Base-by-base conservation (phyloP, 2,329 filamentous ascomycete species). In the Thelonectria rubi region DNA sequence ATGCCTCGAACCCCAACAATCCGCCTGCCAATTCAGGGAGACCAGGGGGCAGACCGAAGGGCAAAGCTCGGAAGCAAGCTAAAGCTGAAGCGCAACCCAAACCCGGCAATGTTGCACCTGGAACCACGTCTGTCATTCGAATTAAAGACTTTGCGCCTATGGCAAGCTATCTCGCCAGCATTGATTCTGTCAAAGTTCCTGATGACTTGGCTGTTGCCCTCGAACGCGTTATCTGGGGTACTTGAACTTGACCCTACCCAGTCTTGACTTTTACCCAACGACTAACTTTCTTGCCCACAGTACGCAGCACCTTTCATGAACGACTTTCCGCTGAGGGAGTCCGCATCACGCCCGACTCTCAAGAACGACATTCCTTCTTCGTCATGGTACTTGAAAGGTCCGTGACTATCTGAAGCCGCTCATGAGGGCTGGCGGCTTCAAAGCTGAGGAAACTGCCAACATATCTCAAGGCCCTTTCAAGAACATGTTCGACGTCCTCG, bases 141-240 rank as follows among this genome's bases (percentile, higher is more conserved):
- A 67, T 67, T 12, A 55, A 14, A 6, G 64, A 69, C 17, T 69
- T 65, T 47, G 60, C 63, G 60, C 56, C 65, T 4, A 67, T 69
- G 60, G 67, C 63, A 1, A 60, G 47, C 5, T 50, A 60, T 34
- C 48, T 69, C 10, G 63, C 62, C 7, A 50, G 65, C 1, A 46
- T 39, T 1, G 61, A 58, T 24, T 24, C 34, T 17, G 12, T 71
- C 4, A 43, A 14, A 2, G 45, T 71, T 24, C 67, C 67, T n/a
- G 20, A 45, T 1, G 20, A 26, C n/a, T 62, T 64, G 9, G 34
- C 58, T 24, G 4, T 61, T 4, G 49, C 67, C 39, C 32, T 71
- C 9, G 62, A 64, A 10, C 60, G 67, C 14, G 65, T 61, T 14
- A 68, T 71, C 1, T 63, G 52, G 47, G 61, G 55, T 48, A 49